A percentile compares a stretch with the other conserved stretches of the same genome.
phyloP scores from a whole-genome alignment of 2,329 filamentous ascomycete genomes.

The Meredithiella fracta region DNA sequence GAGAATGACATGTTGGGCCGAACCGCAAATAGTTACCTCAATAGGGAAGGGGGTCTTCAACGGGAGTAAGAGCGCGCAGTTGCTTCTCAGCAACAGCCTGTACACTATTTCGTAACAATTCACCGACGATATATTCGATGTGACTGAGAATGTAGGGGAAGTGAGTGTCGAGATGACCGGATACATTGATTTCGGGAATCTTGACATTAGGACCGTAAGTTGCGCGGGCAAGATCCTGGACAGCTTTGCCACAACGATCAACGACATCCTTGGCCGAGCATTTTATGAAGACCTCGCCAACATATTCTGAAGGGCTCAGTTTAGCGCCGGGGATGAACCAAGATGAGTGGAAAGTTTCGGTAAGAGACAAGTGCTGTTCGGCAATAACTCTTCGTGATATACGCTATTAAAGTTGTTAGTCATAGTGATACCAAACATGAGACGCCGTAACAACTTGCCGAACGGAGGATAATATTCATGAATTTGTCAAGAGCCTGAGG shows the following conservation, averaged over 20 bases:
- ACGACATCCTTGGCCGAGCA: conserved; percentile 86
- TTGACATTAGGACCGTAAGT: conserved; percentile 55
- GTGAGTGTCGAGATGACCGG: conserved; percentile 72
- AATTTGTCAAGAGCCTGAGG: conserved; percentile 74
- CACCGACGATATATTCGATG: conserved; percentile 91
- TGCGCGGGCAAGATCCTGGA: conserved; percentile 55
- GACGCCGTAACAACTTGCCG: conserved; percentile 38
- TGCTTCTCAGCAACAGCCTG: conserved; percentile 76
- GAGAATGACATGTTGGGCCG: conserved; percentile 87
- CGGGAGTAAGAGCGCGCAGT: conserved; percentile 21
- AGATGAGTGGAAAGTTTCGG: conserved; percentile 79
- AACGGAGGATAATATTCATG: conserved; percentile 85
- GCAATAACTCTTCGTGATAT: conserved; percentile 94
- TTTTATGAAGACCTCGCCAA: conserved; percentile 87
- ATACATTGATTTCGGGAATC: conserved; percentile 66
- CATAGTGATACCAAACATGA: background rate
- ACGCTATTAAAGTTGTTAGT: conserved; percentile 34
- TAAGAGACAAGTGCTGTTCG: conserved; percentile 88
- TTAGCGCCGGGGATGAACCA: conserved; percentile 76
- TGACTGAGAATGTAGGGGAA: conserved; percentile 96
- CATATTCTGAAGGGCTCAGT: conserved; percentile 60
- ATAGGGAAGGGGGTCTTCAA: conserved; percentile 49
- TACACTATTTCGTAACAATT: conserved; percentile 85
- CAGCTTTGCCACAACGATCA: conserved; percentile 60
- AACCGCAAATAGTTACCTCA: conserved; percentile 87